Base-by-base conservation (phyloP, 768 basidiomycete genomes). In the Termitomyces sp. region DNA sequence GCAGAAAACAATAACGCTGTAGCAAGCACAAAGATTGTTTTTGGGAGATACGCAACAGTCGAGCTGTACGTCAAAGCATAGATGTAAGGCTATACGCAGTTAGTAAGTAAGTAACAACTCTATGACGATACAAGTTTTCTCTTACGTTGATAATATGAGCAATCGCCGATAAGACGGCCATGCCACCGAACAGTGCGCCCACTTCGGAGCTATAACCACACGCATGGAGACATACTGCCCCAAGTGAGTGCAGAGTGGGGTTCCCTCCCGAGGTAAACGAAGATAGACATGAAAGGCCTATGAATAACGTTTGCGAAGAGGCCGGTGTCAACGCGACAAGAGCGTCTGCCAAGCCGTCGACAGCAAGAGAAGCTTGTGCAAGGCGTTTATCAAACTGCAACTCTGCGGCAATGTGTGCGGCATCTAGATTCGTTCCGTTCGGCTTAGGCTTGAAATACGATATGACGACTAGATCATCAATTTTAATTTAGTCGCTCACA, bases 161-260 rank as follows among this genome's bases (percentile, higher is more conserved):
- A 9, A 85, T 69, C 0, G 89, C 86, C 55, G 84, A 81, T 45
- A 91, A 67, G 16, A 89, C 81, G 2, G 87, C 85, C 57, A 91
- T 74, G 1, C 88, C 88, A 15, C 89, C 89, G 56, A 92, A 89
- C 39, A 92, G 66, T 22, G 82, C 78, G 0, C 89, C 90, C 6
- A 77, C 76, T 60, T 81, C 77, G 22, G 73, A 70, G 54, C 76
- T 73, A 54, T 66, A 69, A 39, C 80, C 77, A 69, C 74, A 75
- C 5, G 79, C 80, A 66, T 81, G 82, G n/a, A 89, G 76, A 63
- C 83, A 88, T 5, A 91, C 75, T 0, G 88, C 90, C 16, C 76
- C 78, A 9, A 93, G 76, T n/a, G 87, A 89, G 60, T 91, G 86
- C 54, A 83, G 69, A 0, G 87, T 80, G 8, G 91, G 89, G 56